Evolutionary conservation across 345 rosid species (phyloP).

Genomic region (Eucalyptus melliodora): DNA sequence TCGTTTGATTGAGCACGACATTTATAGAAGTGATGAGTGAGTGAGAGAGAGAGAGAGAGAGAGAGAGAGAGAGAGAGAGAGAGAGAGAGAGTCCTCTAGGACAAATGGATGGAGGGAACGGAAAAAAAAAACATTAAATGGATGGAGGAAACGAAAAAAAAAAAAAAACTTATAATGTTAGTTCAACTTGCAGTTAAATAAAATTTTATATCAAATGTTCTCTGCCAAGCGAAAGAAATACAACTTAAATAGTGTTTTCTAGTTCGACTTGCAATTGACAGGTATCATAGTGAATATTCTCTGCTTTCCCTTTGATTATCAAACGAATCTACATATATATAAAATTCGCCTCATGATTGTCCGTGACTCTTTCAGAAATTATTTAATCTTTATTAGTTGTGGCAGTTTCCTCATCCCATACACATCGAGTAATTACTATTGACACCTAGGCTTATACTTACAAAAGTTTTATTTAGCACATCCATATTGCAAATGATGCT

Average conservation of each 20-base stretch:
- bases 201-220: not conserved
- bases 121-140: not conserved
- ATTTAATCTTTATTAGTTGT: not conserved
- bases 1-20: not conserved
- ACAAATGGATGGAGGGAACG: not conserved
- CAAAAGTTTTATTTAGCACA: too few species aligned
- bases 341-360: fast-evolving
- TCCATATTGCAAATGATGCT: too few species aligned
- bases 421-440: not conserved
- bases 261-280: not conserved
- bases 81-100: too few species aligned
- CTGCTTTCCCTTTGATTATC: not conserved
- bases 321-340: not conserved
- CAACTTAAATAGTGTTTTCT: not conserved
- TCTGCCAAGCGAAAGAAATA: not conserved
- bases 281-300: not conserved
- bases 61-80: not conserved
- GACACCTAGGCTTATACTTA: not conserved
- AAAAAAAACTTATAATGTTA: not conserved
- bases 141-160: not conserved
- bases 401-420: not conserved
- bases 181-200: not conserved
- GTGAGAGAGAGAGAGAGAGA: not conserved
- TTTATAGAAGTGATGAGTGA: not conserved
- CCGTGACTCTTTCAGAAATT: not conserved